A percentile compares a stretch with the other conserved stretches of the same genome.
phyloP scores from a whole-genome alignment of 108 stramenopile species.

The Nitzschia inconspicua region DNA sequence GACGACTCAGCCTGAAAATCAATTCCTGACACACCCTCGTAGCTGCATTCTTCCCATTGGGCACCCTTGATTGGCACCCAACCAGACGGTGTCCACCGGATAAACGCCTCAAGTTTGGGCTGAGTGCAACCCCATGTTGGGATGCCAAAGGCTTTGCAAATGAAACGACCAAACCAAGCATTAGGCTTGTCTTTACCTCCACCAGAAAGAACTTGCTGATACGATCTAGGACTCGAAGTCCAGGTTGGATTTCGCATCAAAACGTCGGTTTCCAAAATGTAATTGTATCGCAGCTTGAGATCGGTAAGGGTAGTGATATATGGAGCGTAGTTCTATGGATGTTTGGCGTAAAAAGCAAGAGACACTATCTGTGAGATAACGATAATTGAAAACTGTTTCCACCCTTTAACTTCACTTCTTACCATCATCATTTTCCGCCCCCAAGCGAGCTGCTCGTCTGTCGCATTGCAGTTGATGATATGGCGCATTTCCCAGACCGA shows the following conservation, averaged over 20 bases:
- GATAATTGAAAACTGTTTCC: constrained; percentile 22
- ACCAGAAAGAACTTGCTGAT: constrained; percentile 36
- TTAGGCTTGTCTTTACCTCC: constrained; percentile 38
- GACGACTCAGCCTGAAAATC: constrained; percentile 19
- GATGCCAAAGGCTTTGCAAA: constrained; percentile 40
- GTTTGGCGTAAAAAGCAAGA: no score
- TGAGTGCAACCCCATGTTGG: constrained; percentile 52
- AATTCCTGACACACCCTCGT: constrained; percentile 17
- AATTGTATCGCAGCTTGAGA: constrained; percentile 26
- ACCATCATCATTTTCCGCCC: constrained; percentile 40
- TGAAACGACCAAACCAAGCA: constrained; percentile 48
- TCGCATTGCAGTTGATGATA: constrained; percentile 39
- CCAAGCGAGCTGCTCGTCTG: constrained; percentile 43
- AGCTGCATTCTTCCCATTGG: constrained; percentile 21
- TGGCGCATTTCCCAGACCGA: constrained; percentile 42
- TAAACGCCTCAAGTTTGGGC: constrained; percentile 17
- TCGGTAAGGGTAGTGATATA: constrained; percentile 25
- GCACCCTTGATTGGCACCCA: constrained; percentile 26
- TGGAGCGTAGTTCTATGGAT: constrained; percentile 52
- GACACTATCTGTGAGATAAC: background rate
- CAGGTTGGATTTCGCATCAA: constrained; percentile 23
- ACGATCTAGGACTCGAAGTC: constrained; percentile 27
- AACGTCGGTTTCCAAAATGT: constrained; percentile 43
- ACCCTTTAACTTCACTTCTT: no score
- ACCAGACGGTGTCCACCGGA: constrained; percentile 35